Evolutionary conservation across 441 rosid genomes (phyloP).

Genomic region (Populus trichocarpa): DNA sequence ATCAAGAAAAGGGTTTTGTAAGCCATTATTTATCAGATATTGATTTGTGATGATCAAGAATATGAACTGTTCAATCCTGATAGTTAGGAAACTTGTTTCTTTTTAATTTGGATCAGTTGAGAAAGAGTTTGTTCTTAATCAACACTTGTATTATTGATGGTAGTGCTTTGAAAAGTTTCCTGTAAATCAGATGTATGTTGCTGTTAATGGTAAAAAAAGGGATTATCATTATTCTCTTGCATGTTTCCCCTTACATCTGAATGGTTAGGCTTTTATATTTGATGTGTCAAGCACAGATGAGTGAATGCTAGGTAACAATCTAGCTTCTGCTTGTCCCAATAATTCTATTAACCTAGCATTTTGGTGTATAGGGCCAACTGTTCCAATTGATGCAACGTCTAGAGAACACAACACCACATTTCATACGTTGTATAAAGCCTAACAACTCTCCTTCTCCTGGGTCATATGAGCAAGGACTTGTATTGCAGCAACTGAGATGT

Average conservation of each 20-base stretch:
- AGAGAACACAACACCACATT: conserved; percentile 94
- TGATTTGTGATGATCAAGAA: background rate
- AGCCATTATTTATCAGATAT: background rate
- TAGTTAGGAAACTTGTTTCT: background rate
- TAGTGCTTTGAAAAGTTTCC: too few species aligned
- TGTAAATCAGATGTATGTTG: too few species aligned
- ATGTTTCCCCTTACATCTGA: too few species aligned
- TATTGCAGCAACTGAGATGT: conserved; percentile 94
- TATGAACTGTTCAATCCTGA: background rate
- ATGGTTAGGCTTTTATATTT: too few species aligned
- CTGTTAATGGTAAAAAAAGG: too few species aligned
- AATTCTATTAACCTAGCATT: conserved; percentile 9
- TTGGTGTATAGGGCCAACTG: conserved; percentile 69
- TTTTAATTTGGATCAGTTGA: too few species aligned
- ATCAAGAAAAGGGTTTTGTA: background rate
- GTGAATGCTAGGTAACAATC: background rate
- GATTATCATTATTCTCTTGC: too few species aligned
- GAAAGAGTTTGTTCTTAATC: too few species aligned
- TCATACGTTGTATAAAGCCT: conserved; percentile 97
- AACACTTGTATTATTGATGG: too few species aligned
- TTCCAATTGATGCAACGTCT: conserved; percentile 96
- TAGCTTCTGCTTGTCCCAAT: background rate
- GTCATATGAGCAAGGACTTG: conserved; percentile 83
- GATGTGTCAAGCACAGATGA: background rate
- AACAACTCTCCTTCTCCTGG: conserved; percentile 89